These are phyloP conservation scores for Chlorella sp. DNA, from an alignment of 139 green algal species.

Conservation along the genomic window DNA sequence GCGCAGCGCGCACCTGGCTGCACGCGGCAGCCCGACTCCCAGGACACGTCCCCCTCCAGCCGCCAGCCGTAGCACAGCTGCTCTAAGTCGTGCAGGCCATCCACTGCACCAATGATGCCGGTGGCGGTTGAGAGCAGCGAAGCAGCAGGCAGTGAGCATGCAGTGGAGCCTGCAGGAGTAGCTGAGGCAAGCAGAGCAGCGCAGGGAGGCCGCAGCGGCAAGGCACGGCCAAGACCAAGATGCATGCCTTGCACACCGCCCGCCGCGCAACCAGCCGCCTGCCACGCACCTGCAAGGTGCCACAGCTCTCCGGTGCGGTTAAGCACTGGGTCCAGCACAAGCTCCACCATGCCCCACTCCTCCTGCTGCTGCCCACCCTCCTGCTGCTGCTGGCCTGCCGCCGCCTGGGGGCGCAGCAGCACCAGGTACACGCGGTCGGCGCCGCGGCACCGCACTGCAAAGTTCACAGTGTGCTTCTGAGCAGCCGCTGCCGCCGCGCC, in stretches of 20 bases:
- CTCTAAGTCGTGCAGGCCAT: constrained; percentile 41
- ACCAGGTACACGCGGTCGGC: constrained; percentile 64
- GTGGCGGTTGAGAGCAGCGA: background rate
- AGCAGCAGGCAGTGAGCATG: background rate
- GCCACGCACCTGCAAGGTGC: constrained; percentile 53
- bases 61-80: constrained; percentile 73
- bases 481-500: constrained; percentile 5
- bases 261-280: background rate
- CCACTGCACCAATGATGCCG: background rate
- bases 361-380: constrained; percentile 1
- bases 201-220: too few relatives aligned
- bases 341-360: constrained; percentile 48
- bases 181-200: too few relatives aligned
- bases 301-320: constrained; percentile 71
- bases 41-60: constrained; percentile 65
- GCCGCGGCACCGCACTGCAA: constrained; percentile 65
- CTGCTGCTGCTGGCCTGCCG: background rate
- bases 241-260: too few relatives aligned
- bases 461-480: constrained; percentile 63
- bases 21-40: constrained; percentile 62
- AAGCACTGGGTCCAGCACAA: constrained; percentile 66
- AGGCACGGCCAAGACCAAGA: background rate
- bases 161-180: background rate
- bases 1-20: constrained; percentile 49
- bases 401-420: constrained; percentile 23